These are phyloP conservation scores for Rhizophora mangle DNA, from an alignment of 345 rosid species.

Conservation along the genomic window DNA sequence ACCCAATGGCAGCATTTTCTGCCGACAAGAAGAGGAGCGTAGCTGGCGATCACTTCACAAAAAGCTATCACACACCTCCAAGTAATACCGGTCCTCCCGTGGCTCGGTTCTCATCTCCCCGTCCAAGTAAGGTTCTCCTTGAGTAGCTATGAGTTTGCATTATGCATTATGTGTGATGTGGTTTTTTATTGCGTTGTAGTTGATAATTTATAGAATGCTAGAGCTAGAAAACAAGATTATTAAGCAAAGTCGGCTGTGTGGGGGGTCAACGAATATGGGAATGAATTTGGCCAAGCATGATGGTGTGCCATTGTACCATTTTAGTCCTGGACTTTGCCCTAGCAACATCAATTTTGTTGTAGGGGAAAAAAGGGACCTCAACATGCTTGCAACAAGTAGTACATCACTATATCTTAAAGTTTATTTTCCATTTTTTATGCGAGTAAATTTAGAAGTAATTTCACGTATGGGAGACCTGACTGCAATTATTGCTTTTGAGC, in stretches of 20 bases:
- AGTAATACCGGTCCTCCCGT: constrained; percentile 19
- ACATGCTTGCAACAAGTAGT: too few species aligned
- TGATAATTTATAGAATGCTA: neutral
- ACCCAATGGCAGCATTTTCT: constrained; percentile 79
- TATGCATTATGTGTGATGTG: neutral
- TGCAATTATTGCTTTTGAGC: neutral
- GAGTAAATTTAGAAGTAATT: too few species aligned
- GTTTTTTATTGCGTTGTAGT: too few species aligned
- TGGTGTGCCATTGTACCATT: neutral
- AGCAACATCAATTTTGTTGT: neutral
- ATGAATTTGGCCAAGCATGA: neutral
- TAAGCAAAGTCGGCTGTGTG: neutral
- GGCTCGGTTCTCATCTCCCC: constrained; percentile 25
- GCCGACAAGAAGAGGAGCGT: constrained; percentile 42
- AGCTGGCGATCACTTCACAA: constrained; percentile 25
- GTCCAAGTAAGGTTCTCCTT: constrained; percentile 31
- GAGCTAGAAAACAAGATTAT: neutral
- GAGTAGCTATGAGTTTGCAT: neutral
- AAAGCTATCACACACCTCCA: constrained; percentile 28
- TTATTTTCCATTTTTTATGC: too few species aligned
- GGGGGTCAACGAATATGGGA: neutral
- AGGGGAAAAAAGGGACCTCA: neutral
- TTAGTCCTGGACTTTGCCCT: neutral
- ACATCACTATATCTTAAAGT: too few species aligned
- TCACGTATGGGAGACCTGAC: neutral